Conservation (phyloP, 139 green algal genomes). For the Volvox reticuliferus region DNA sequence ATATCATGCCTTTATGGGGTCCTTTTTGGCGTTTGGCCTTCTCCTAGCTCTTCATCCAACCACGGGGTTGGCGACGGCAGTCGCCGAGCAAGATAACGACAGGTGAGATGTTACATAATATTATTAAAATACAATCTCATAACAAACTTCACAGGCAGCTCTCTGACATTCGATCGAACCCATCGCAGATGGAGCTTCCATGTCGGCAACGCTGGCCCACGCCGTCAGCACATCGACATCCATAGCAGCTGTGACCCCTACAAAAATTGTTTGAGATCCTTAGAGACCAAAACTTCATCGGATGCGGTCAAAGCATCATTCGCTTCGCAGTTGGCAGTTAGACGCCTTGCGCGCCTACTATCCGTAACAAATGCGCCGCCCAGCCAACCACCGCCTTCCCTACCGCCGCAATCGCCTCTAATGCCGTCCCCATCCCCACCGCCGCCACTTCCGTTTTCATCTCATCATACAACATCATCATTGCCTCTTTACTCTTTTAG, state of each 20-base stretch:
- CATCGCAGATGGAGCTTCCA: background rate
- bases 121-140: background rate
- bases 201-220: background rate
- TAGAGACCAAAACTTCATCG: too few species aligned
- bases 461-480: background rate
- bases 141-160: too few species aligned
- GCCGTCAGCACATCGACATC: background rate
- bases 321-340: too few species aligned
- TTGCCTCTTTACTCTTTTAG: too few species aligned
- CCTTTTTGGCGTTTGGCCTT: background rate
- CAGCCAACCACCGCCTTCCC: too few species aligned
- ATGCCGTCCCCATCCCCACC: background rate
- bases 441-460: background rate
- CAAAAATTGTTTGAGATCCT: too few species aligned
- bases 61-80: background rate
- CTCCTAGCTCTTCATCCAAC: background rate
- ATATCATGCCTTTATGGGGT: background rate
- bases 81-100: background rate
- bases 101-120: background rate
- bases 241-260: too few species aligned
- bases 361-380: too few species aligned
- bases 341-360: too few species aligned
- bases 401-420: background rate
- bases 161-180: too few species aligned
- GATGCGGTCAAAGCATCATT: too few species aligned